Conservation (phyloP, 495 filamentous ascomycete species). For the Penicillium daleae region DNA sequence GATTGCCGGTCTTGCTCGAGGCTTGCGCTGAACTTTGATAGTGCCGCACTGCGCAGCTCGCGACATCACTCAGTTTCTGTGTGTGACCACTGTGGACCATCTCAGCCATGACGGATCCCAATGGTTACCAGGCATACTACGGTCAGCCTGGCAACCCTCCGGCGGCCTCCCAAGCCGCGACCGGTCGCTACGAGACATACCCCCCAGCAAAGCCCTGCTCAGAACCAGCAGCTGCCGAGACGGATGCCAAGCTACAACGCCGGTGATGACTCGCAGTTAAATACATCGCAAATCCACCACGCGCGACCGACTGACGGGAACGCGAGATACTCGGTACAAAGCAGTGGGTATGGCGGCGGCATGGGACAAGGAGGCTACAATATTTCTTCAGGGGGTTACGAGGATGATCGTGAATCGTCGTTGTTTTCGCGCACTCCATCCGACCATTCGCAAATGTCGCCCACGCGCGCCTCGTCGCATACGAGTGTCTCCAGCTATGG, state of each 20-base stretch:
- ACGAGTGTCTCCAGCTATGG: conserved; percentile 60
- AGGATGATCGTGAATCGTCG: conserved; percentile 41
- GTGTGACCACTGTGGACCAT: background rate
- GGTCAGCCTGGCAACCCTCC: conserved; percentile 44
- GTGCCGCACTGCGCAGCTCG: background rate
- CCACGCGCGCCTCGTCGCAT: conserved; percentile 48
- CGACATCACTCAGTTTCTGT: background rate
- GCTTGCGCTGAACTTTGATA: background rate
- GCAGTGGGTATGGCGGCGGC: conserved; percentile 16
- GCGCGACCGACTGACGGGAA: conserved; percentile 36
- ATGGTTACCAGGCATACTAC: conserved; percentile 52
- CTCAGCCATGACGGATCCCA: conserved; percentile 51
- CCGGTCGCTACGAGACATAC: conserved; percentile 30
- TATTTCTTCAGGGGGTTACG: conserved; percentile 34
- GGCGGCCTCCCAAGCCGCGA: conserved; percentile 22
- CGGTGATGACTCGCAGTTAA: conserved; percentile 70
- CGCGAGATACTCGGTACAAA: conserved; percentile 27
- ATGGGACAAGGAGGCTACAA: conserved; percentile 29
- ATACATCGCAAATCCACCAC: conserved; percentile 35
- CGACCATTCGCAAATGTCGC: conserved; percentile 50
- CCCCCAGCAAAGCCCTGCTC: conserved; percentile 29
- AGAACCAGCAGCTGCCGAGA: conserved; percentile 46
- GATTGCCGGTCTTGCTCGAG: background rate
- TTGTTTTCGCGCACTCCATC: conserved; percentile 38
- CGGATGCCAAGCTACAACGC: conserved; percentile 75